Conservation (phyloP, 495 filamentous ascomycete species). For the Hypoxylon intermedium region DNA sequence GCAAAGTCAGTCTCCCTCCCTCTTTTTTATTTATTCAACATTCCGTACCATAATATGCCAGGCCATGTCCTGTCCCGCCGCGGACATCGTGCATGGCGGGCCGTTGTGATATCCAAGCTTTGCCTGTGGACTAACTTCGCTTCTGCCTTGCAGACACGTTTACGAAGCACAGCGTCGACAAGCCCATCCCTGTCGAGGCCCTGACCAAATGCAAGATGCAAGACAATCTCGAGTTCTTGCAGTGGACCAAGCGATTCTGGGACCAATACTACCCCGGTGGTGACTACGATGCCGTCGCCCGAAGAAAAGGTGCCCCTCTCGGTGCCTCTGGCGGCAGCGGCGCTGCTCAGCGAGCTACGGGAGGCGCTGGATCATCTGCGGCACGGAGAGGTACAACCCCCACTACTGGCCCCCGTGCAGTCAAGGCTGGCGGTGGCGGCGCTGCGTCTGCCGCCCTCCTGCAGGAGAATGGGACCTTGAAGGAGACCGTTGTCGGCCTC, state of each 20-base stretch:
- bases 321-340: slow-evolving; percentile 54
- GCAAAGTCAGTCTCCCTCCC: slow-evolving; percentile 70
- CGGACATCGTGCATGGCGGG: neutral
- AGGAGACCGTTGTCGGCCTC: slow-evolving; percentile 83
- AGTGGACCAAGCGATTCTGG: slow-evolving; percentile 96
- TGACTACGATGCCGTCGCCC: slow-evolving; percentile 88
- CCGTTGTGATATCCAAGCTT: neutral
- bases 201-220: slow-evolving; percentile 99
- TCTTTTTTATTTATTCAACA: no score
- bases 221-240: slow-evolving; percentile 98
- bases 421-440: slow-evolving; percentile 61
- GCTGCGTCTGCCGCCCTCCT: slow-evolving; percentile 70
- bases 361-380: slow-evolving; percentile 48
- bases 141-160: slow-evolving; percentile 68
- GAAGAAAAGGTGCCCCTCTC: slow-evolving; percentile 80
- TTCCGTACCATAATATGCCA: no score
- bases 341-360: slow-evolving; percentile 54
- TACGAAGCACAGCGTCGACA: slow-evolving; percentile 82
- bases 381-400: slow-evolving; percentile 74
- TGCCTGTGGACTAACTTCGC: slow-evolving; percentile 28
- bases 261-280: slow-evolving; percentile 96
- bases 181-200: slow-evolving; percentile 82
- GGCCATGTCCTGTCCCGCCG: neutral
- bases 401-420: slow-evolving; percentile 64
- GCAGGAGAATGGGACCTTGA: slow-evolving; percentile 81